Conservation (phyloP, 2,329 filamentous ascomycete genomes). For the Phoma sp. region DNA sequence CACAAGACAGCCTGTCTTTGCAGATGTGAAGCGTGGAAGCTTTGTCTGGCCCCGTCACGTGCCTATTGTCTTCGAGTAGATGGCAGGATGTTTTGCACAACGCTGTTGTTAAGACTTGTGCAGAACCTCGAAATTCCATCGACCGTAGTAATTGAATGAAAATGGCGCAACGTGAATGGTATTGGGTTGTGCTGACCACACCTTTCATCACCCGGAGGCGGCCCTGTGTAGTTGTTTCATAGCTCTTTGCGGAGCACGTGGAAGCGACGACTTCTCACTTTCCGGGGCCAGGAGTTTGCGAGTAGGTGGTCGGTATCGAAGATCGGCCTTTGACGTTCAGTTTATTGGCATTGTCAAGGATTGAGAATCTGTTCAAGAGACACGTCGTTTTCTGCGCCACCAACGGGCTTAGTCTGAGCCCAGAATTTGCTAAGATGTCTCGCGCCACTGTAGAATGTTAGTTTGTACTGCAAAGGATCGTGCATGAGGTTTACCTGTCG, state of each 20-base stretch:
- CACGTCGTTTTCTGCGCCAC: constrained; percentile 54
- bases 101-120: constrained; percentile 9
- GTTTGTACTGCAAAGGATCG: not conserved
- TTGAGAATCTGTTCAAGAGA: constrained; percentile 65
- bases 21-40: constrained; percentile 25
- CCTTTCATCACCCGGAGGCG: constrained; percentile 17
- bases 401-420: constrained; percentile 73
- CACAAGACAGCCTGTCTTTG: constrained; percentile 26
- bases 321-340: not conserved
- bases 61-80: constrained; percentile 24
- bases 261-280: not conserved
- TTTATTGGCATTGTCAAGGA: constrained; percentile 14
- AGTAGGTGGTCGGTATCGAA: not conserved
- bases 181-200: constrained; percentile 13
- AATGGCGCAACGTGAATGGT: constrained; percentile 15
- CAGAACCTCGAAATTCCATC: not conserved
- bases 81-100: constrained; percentile 20
- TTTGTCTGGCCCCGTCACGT: constrained; percentile 32
- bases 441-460: constrained; percentile 59
- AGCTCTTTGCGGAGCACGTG: constrained; percentile 1
- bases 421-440: constrained; percentile 86
- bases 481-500: constrained; percentile 56
- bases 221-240: constrained; percentile 11
- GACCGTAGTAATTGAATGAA: not conserved
- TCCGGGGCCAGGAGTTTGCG: not conserved